A percentile compares a stretch with the other conserved stretches of the same genome.
Conservation (phyloP, 306 rosid species). For the Malus fusca region DNA sequence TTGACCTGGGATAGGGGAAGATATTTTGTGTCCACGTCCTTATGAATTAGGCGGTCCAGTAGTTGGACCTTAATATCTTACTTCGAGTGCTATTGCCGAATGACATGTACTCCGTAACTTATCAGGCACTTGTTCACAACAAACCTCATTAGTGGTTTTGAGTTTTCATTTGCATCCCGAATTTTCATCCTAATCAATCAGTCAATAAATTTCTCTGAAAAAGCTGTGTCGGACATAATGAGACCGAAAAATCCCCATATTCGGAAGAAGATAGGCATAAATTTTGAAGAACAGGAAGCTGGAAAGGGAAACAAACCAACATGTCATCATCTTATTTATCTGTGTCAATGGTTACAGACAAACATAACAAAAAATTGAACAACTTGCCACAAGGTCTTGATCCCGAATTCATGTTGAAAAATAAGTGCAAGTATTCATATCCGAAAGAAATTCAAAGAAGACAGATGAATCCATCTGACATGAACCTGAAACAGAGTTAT, state of each 20-base stretch:
- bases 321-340: conserved; percentile 21
- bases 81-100: not conserved
- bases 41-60: no score
- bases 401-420: conserved; percentile 12
- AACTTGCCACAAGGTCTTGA: conserved; percentile 1
- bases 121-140: no score
- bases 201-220: not conserved
- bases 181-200: not conserved
- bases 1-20: no score
- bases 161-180: not conserved
- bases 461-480: not conserved
- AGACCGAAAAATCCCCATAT: not conserved
- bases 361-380: not conserved
- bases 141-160: not conserved
- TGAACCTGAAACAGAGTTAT: not conserved
- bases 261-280: not conserved
- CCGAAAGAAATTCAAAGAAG: not conserved
- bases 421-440: not conserved
- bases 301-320: not conserved
- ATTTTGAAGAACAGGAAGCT: not conserved
- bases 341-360: not conserved
- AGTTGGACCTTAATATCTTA: not conserved
- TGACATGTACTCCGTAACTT: no score
- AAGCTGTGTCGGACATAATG: not conserved
- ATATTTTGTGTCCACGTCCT: no score